A percentile compares a stretch with the other conserved stretches of the same genome.
Evolutionary conservation across 2,329 filamentous ascomycete species (phyloP).

Genomic region (Cladophialophora carrionii): DNA sequence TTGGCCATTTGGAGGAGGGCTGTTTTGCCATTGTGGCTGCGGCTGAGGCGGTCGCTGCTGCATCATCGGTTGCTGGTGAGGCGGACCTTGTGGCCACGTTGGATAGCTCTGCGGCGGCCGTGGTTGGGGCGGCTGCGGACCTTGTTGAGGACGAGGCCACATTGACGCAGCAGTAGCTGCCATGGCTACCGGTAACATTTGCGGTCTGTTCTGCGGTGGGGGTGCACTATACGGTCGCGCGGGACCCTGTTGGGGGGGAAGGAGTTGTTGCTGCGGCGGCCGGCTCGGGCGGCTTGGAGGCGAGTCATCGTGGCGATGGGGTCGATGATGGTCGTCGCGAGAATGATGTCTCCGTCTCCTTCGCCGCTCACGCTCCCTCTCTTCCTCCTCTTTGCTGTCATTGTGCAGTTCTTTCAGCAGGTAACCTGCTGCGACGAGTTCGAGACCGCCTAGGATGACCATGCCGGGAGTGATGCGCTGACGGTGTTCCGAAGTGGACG

Average conservation of each 20-base stretch:
- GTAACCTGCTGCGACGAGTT: constrained; percentile 36
- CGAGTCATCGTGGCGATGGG: constrained; percentile 26
- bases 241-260: constrained; percentile 17
- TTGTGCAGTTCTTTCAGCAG: constrained; percentile 34
- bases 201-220: constrained; percentile 21
- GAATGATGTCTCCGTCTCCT: constrained; percentile 25
- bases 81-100: constrained; percentile 24
- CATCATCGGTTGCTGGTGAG: constrained; percentile 18
- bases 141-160: constrained; percentile 18
- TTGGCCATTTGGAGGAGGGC: constrained; percentile 2
- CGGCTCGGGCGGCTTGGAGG: constrained; percentile 19
- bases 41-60: constrained; percentile 16
- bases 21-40: constrained; percentile 16
- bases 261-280: constrained; percentile 24
- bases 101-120: constrained; percentile 22
- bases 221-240: constrained; percentile 29
- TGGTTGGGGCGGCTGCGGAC: constrained; percentile 7
- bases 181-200: constrained; percentile 9
- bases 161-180: constrained; percentile 9
- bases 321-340: constrained; percentile 20
- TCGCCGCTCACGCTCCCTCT: constrained; percentile 23
- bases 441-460: constrained; percentile 36
- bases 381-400: constrained; percentile 31
- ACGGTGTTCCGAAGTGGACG: not conserved
- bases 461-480: constrained; percentile 10